These are phyloP conservation scores for Quercus cerris DNA, from an alignment of 306 rosid species.

Conservation along the genomic window DNA sequence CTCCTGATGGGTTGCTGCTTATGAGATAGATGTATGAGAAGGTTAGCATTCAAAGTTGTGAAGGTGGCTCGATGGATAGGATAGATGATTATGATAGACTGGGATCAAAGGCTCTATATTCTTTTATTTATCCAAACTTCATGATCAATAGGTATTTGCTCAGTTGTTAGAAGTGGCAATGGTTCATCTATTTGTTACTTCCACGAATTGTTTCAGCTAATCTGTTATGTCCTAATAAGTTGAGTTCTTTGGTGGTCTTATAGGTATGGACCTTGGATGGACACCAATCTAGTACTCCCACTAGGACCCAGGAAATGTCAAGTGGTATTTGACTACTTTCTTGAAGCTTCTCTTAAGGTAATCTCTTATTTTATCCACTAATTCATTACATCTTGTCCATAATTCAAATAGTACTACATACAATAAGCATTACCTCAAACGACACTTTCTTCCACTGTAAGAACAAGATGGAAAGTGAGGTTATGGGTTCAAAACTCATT, in stretches of 20 bases:
- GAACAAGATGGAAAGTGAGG: too few relatives aligned
- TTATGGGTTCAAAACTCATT: too few relatives aligned
- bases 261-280: slow-evolving; percentile 99
- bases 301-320: slow-evolving; percentile 73
- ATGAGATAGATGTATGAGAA: slow-evolving; percentile 58
- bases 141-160: slow-evolving; percentile 81
- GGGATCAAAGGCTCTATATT: slow-evolving; percentile 73
- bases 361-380: slow-evolving; percentile 11
- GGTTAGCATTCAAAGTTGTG: slow-evolving; percentile 90
- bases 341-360: slow-evolving; percentile 76
- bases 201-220: slow-evolving; percentile 13
- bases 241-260: slow-evolving; percentile 13
- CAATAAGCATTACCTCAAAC: too few relatives aligned
- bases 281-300: slow-evolving; percentile 88
- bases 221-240: slow-evolving; percentile 1
- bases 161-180: slow-evolving; percentile 5
- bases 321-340: slow-evolving; percentile 80
- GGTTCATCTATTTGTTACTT: not conserved
- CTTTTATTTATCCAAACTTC: slow-evolving; percentile 85
- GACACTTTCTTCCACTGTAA: too few relatives aligned
- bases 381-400: not conserved
- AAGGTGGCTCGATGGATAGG: slow-evolving; percentile 34
- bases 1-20: slow-evolving; percentile 21
- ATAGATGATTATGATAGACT: slow-evolving; percentile 59
- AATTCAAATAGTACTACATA: not conserved